These are phyloP conservation scores for Adansonia madagascariensis DNA, from an alignment of 441 rosid genomes.

Conservation along the genomic window DNA sequence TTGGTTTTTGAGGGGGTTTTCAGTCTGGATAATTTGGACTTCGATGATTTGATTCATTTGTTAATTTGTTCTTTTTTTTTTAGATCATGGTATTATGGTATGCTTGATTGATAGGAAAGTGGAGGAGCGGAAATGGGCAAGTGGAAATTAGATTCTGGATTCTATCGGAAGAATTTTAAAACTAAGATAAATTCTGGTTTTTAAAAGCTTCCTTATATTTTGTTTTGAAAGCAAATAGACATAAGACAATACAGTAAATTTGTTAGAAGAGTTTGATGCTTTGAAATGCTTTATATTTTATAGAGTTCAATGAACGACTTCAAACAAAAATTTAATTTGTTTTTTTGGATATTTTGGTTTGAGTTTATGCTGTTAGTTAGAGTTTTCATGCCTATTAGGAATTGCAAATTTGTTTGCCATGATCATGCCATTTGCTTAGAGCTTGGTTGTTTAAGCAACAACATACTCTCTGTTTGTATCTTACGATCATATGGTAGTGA, in stretches of 20 bases:
- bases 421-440: background rate
- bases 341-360: background rate
- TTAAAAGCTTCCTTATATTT: background rate
- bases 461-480: background rate
- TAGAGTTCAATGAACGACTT: background rate
- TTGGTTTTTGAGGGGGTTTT: background rate
- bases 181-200: background rate
- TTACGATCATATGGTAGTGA: background rate
- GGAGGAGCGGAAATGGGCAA: background rate
- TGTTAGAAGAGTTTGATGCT: slow-evolving; percentile 6
- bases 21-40: background rate
- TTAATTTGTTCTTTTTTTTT: background rate
- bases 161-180: background rate
- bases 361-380: background rate
- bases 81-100: slow-evolving; percentile 12
- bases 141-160: background rate
- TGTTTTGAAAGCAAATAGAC: background rate
- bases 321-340: background rate
- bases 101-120: slow-evolving; percentile 12
- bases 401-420: background rate
- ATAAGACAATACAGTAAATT: background rate
- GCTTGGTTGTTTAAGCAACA: background rate
- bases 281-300: background rate
- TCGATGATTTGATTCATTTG: background rate
- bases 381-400: background rate